phyloP scores from a whole-genome alignment of 148 eudicot genomes.

The Limonium bicolor region DNA sequence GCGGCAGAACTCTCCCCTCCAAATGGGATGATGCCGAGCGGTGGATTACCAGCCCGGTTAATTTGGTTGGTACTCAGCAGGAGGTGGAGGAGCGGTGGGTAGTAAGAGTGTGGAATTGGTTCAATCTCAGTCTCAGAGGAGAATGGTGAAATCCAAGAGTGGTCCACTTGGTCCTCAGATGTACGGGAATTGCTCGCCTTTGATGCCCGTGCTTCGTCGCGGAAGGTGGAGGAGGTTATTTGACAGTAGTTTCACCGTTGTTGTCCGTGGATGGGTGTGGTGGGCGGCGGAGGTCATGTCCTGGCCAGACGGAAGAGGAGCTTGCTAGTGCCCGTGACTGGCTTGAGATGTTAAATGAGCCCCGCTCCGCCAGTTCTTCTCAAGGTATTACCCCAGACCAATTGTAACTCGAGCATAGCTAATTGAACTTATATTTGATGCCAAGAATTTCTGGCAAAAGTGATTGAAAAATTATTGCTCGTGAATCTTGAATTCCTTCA shows the following conservation, averaged over 20 bases:
- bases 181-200: constrained; percentile 54
- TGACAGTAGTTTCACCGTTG: too few relatives aligned
- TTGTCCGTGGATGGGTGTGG: too few relatives aligned
- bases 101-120: constrained; percentile 24
- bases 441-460: too few relatives aligned
- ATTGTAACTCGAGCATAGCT: too few relatives aligned
- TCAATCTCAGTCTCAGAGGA: constrained; percentile 44
- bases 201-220: constrained; percentile 33
- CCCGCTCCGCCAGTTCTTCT: constrained; percentile 32
- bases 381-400: constrained; percentile 22
- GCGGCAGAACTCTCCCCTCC: neutral
- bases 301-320: constrained; percentile 10
- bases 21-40: constrained; percentile 8
- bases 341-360: constrained; percentile 38
- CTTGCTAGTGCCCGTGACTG: constrained; percentile 28
- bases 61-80: too few relatives aligned
- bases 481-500: too few relatives aligned
- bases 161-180: constrained; percentile 80
- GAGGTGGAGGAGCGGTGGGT: too few relatives aligned
- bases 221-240: constrained; percentile 49
- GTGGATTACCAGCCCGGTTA: constrained; percentile 4
- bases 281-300: constrained; percentile 17
- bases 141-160: constrained; percentile 74
- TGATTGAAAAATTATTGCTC: too few relatives aligned
- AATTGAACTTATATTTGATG: too few relatives aligned